Conservation (phyloP, 768 basidiomycete genomes). For the Boletellus ananas region DNA sequence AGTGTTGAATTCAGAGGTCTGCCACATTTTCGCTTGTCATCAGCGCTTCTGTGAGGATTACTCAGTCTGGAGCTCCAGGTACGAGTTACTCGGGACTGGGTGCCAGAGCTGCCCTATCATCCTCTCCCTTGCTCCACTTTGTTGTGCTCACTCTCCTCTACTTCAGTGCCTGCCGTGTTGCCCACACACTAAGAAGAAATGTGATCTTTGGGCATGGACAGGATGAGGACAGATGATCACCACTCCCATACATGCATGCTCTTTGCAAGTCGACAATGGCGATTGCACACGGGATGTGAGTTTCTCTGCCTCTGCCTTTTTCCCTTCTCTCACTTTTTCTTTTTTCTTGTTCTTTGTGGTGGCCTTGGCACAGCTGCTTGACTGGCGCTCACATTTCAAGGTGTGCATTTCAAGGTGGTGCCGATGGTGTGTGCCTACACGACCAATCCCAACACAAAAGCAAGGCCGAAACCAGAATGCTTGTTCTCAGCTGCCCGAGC, state of each 20-base stretch:
- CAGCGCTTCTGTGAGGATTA: slow-evolving; percentile 23
- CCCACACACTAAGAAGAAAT: too few species aligned
- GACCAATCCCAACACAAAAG: too few species aligned
- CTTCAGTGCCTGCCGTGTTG: neutral
- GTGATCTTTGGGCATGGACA: slow-evolving; percentile 22
- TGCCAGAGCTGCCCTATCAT: neutral
- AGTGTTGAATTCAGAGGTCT: slow-evolving; percentile 11
- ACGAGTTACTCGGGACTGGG: slow-evolving; percentile 4
- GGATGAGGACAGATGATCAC: slow-evolving; percentile 28
- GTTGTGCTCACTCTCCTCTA: neutral
- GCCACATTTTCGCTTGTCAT: slow-evolving; percentile 14
- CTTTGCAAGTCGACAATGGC: slow-evolving; percentile 6
- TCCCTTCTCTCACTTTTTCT: neutral
- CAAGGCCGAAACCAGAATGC: too few species aligned
- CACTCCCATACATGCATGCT: slow-evolving; percentile 13
- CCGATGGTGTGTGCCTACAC: too few species aligned
- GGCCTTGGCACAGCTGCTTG: too few species aligned
- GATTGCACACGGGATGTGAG: neutral
- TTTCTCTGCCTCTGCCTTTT: neutral
- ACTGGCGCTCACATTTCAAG: too few species aligned
- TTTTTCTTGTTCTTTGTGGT: too few species aligned
- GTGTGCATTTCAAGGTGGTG: too few species aligned
- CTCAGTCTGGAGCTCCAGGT: slow-evolving; percentile 18
- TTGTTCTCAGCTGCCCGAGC: too few species aligned
- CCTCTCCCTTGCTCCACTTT: neutral